phyloP scores from a whole-genome alignment of 1,139 yeast genomes.

The Meyerozyma sp. region DNA sequence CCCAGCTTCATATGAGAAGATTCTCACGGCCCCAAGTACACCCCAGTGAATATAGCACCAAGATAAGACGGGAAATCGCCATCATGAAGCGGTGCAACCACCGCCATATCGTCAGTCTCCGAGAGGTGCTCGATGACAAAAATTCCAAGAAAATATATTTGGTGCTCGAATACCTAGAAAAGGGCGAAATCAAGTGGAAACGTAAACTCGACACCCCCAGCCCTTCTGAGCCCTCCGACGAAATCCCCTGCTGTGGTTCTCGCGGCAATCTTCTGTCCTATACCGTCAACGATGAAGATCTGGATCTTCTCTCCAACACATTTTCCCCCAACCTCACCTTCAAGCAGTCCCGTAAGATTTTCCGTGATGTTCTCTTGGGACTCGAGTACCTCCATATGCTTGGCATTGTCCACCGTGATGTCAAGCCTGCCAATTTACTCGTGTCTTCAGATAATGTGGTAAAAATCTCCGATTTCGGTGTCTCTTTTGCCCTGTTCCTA shows the following conservation, averaged over 20 bases:
- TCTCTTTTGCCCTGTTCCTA: conserved; percentile 74
- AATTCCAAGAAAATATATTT: conserved; percentile 81
- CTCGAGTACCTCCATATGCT: conserved; percentile 89
- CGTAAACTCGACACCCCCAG: conserved; percentile 9
- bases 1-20: conserved; percentile 47
- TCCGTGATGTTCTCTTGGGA: conserved; percentile 85
- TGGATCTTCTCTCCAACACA: conserved; percentile 37
- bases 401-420: conserved; percentile 94
- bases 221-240: conserved; percentile 6
- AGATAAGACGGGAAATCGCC: conserved; percentile 86
- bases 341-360: conserved; percentile 61
- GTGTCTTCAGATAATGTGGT: conserved; percentile 70
- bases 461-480: conserved; percentile 95
- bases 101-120: conserved; percentile 80
- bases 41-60: conserved; percentile 47
- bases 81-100: conserved; percentile 93
- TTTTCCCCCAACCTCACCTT: conserved; percentile 57
- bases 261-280: conserved; percentile 1
- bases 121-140: conserved; percentile 87
- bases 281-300: conserved; percentile 23
- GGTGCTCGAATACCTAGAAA: conserved; percentile 85
- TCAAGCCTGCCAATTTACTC: conserved; percentile 90
- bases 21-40: conserved; percentile 11
- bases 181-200: conserved; percentile 93
- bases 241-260: conserved; percentile 38